Evolutionary conservation across 2,329 filamentous ascomycete species (phyloP).

Genomic region (Ilyonectria sp.): DNA sequence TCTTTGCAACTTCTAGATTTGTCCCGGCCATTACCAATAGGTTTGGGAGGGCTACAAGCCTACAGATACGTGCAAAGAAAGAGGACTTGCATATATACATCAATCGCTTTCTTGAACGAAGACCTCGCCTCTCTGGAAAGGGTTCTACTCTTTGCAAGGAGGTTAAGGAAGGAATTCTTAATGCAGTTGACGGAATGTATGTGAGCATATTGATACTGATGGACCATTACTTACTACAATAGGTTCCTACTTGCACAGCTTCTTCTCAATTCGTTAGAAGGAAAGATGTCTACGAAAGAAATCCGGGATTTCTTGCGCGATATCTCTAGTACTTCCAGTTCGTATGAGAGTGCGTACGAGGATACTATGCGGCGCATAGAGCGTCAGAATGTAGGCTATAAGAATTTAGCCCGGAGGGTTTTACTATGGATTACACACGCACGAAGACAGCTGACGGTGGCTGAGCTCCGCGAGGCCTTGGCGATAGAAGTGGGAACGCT

Average conservation of each 20-base stretch:
- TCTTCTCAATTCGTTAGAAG: background rate
- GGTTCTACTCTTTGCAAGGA: background rate
- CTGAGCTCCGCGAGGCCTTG: background rate
- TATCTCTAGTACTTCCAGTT: background rate
- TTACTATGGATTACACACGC: background rate
- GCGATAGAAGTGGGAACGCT: background rate
- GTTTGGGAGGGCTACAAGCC: background rate
- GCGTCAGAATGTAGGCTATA: background rate
- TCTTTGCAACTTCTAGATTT: constrained; percentile 45
- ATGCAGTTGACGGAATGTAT: background rate
- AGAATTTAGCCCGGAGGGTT: background rate
- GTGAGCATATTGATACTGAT: background rate
- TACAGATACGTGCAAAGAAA: constrained; percentile 35
- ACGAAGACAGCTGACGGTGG: background rate
- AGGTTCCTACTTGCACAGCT: background rate
- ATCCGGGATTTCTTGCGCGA: background rate
- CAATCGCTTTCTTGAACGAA: background rate
- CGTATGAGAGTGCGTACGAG: background rate
- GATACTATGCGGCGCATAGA: background rate
- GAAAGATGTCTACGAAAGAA: background rate
- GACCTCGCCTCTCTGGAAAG: background rate
- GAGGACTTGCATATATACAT: constrained; percentile 35
- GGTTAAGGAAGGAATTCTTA: background rate
- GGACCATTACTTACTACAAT: background rate
- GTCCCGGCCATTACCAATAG: constrained; percentile 26